Conservation (phyloP, 306 rosid genomes). For the Lithocarpus polystachyus region DNA sequence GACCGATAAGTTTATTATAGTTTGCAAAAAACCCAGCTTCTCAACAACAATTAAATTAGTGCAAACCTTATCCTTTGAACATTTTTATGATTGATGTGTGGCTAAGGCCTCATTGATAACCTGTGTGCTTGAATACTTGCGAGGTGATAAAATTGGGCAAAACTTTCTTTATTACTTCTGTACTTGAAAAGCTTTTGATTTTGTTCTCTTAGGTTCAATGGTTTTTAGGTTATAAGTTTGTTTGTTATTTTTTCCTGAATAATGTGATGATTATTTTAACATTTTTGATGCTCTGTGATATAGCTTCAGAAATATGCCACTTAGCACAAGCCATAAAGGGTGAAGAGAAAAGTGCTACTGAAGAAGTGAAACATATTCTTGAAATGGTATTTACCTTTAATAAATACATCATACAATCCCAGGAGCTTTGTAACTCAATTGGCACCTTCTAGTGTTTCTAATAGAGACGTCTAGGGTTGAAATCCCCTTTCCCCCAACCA, state of each 20-base stretch:
- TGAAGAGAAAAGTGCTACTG: constrained; percentile 61
- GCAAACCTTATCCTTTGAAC: background rate
- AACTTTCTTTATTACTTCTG: background rate
- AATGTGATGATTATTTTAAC: constrained; percentile 1
- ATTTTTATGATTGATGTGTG: background rate
- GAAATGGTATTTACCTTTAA: constrained; percentile 60
- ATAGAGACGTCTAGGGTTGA: too few species aligned
- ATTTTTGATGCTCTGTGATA: constrained; percentile 22
- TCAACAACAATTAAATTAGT: background rate
- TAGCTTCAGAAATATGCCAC: constrained; percentile 50
- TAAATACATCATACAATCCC: constrained; percentile 11
- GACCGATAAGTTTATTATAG: background rate
- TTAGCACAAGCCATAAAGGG: constrained; percentile 71
- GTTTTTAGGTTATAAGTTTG: background rate
- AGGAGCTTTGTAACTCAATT: too few species aligned
- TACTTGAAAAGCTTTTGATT: background rate
- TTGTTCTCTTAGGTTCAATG: background rate
- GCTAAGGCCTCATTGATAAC: background rate
- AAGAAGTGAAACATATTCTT: constrained; percentile 83
- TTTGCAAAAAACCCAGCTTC: background rate
- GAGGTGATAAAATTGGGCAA: background rate
- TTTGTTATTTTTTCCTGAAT: constrained; percentile 7
- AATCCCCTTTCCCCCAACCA: too few species aligned
- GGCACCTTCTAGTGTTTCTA: too few species aligned
- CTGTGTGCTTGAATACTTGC: background rate